Evolutionary conservation across 2,329 filamentous ascomycete species (phyloP).

Genomic region (Fusarium nurragi): DNA sequence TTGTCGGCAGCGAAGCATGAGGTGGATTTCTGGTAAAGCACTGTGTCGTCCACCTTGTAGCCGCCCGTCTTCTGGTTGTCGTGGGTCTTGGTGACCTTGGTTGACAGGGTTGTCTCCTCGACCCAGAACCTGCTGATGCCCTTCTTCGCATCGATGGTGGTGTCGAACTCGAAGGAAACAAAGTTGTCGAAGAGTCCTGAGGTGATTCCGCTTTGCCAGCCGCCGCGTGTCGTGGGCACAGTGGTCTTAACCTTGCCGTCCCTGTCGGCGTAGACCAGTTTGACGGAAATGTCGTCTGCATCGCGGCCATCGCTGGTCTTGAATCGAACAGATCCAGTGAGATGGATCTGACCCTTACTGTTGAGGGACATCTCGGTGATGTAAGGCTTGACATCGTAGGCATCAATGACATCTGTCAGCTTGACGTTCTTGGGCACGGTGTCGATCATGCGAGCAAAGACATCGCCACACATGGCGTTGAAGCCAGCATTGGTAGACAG

Average conservation of each 20-base stretch:
- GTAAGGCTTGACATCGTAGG: conserved; percentile 48
- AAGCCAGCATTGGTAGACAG: conserved; percentile 49
- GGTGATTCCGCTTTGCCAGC: conserved; percentile 23
- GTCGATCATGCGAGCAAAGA: conserved; percentile 51
- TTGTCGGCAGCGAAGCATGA: conserved; percentile 37
- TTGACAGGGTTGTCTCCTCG: conserved; percentile 38
- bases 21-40: conserved; percentile 40
- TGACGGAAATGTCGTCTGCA: conserved; percentile 35
- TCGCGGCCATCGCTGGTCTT: conserved; percentile 28
- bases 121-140: conserved; percentile 49
- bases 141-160: conserved; percentile 31
- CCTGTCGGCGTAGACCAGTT: conserved; percentile 29
- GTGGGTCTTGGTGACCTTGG: conserved; percentile 34
- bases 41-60: conserved; percentile 43
- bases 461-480: conserved; percentile 44
- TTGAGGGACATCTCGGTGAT: conserved; percentile 43
- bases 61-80: conserved; percentile 40
- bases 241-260: conserved; percentile 12
- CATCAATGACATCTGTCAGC: conserved; percentile 44
- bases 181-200: conserved; percentile 43
- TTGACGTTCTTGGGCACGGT: conserved; percentile 46
- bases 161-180: conserved; percentile 46
- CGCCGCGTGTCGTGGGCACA: neutral
- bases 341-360: conserved; percentile 36
- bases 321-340: conserved; percentile 44